Base-by-base conservation (phyloP, 2,329 filamentous ascomycete species). In the Aspergillus sp. region DNA sequence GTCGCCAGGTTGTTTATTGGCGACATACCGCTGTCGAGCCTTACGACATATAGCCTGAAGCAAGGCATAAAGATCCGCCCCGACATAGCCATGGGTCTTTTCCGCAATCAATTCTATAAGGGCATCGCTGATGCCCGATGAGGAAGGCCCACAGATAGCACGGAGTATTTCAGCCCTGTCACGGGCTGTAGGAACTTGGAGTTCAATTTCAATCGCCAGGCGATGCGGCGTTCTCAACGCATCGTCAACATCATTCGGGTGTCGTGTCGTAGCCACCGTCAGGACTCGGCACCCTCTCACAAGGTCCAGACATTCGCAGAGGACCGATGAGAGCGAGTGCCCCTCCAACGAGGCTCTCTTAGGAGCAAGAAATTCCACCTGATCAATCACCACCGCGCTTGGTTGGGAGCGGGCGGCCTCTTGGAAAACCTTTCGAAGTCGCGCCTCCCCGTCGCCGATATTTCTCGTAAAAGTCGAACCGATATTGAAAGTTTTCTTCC, bases 51-150 rank as follows among this genome's bases (percentile, higher is more conserved):
- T 81, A 42, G 78, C 70, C 45, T 80, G 72, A 45, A 88, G 76
- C 0, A 96, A 76, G 13, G 79, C 81, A n/a, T 77, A 75, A 1
- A 96, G 76, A 67, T 96, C 92, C 1, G 82, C 81, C 4, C 88
- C 88, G 30, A 90, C 95, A 69, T 90, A 96, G 3, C 92, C 93
- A 64, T 96, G 91, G 0, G 92, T 95, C 51, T 84, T 83, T 55
- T 88, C 82, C 40, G 87, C 87, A 41, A 95, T 74, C 16, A 79
- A 74, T 3, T 79, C 73, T 16, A 90, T 72, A 9, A 84, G 74
- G 1, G 73, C 71, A 3, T 86, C 77, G 49, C 71, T 76, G 8
- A 75, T 74, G 8, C 75, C 78, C 3, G 76, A 64, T n/a, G 67
- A 73, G 43, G 82, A 74, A 16, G 59, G 54, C 52, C 65, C 73